Evolutionary conservation across 208 protist species (phyloP).

Genomic region (Leishmania tropica): DNA sequence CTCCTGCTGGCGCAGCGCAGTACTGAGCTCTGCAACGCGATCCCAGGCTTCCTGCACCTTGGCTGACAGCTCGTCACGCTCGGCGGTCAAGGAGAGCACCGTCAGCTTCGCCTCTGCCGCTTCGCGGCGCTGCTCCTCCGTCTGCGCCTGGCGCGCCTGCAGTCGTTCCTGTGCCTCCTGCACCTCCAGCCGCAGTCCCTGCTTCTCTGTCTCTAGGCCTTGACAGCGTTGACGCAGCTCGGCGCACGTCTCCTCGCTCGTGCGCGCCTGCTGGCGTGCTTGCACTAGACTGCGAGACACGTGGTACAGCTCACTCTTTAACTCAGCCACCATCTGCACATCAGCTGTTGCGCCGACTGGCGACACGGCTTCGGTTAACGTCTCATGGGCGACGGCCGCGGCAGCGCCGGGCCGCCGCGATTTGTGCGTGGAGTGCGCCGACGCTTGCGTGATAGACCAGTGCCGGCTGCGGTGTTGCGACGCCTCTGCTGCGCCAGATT

Average conservation of each 20-base stretch:
- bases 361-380: neutral
- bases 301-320: conserved; percentile 21
- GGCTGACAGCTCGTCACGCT: conserved; percentile 63
- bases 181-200: conserved; percentile 34
- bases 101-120: conserved; percentile 36
- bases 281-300: conserved; percentile 14
- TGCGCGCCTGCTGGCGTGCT: conserved; percentile 19
- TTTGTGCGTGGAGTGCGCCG: neutral
- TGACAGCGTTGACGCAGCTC: conserved; percentile 24
- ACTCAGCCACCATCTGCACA: conserved; percentile 11
- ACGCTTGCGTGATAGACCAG: neutral
- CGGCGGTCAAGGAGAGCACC: conserved; percentile 42
- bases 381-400: neutral
- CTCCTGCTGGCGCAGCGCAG: conserved; percentile 30
- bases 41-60: conserved; percentile 71
- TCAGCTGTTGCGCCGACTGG: neutral
- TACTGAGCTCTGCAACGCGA: conserved; percentile 40
- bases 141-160: conserved; percentile 12
- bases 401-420: neutral
- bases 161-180: conserved; percentile 45
- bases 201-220: conserved; percentile 32
- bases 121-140: conserved; percentile 53
- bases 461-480: neutral
- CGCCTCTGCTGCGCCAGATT: neutral
- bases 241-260: conserved; percentile 6